Percentiles rank a stretch among this genome's conserved stretches.
phyloP scores from a whole-genome alignment of 2,329 filamentous ascomycete species.

The Monosporascus sp. region DNA sequence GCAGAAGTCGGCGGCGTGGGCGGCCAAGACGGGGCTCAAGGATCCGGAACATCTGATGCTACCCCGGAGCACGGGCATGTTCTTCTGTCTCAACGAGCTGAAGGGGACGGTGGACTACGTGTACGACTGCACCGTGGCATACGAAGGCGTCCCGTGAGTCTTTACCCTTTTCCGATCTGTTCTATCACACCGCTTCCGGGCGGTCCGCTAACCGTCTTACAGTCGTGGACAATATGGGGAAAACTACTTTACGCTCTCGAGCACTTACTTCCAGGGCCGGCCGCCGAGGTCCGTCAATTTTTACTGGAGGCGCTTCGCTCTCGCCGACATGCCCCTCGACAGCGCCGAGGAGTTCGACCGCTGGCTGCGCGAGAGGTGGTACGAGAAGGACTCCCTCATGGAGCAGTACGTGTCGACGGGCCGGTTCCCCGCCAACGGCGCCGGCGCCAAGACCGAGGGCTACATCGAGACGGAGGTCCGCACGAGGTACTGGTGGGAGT shows the following conservation, averaged over 20 bases:
- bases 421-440: slow-evolving; percentile 69
- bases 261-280: slow-evolving; percentile 83
- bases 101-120: slow-evolving; percentile 72
- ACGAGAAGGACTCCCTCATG: slow-evolving; percentile 85
- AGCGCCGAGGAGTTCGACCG: slow-evolving; percentile 69
- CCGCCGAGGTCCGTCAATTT: slow-evolving; percentile 95
- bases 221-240: slow-evolving; percentile 83
- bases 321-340: slow-evolving; percentile 76
- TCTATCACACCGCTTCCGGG: not conserved
- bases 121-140: slow-evolving; percentile 92
- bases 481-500: slow-evolving; percentile 49
- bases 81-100: slow-evolving; percentile 74
- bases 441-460: slow-evolving; percentile 33
- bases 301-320: slow-evolving; percentile 83
- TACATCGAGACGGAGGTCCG: slow-evolving; percentile 57
- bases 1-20: slow-evolving; percentile 68
- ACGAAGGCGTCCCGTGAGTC: slow-evolving; percentile 84
- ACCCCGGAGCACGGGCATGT: slow-evolving; percentile 74
- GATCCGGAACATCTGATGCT: slow-evolving; percentile 72
- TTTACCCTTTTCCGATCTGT: not conserved
- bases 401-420: slow-evolving; percentile 76
- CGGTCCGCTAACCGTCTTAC: slow-evolving; percentile 3
- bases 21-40: slow-evolving; percentile 66
- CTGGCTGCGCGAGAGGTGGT: slow-evolving; percentile 85
- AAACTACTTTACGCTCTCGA: slow-evolving; percentile 78